A percentile compares a stretch with the other conserved stretches of the same genome.
These are phyloP conservation scores for Metschnikowia hibisci DNA, from an alignment of 805 yeast species.

Conservation along the genomic window DNA sequence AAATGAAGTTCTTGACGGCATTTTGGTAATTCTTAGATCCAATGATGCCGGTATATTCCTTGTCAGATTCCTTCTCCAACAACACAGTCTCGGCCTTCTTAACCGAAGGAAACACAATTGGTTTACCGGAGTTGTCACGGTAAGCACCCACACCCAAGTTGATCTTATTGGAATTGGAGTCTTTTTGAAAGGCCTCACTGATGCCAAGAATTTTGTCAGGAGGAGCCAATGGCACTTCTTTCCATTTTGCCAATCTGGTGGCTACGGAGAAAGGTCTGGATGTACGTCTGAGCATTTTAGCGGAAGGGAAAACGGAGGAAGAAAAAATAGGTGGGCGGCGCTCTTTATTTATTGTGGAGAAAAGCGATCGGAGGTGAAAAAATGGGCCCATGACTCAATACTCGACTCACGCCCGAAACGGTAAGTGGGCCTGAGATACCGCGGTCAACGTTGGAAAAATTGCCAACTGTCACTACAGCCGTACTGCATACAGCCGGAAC, in stretches of 20 bases:
- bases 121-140: conserved; percentile 82
- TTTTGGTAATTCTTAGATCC: conserved; percentile 69
- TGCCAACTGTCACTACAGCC: too few relatives aligned
- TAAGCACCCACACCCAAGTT: conserved; percentile 89
- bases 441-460: background rate
- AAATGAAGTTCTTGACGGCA: conserved; percentile 67
- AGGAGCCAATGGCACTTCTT: conserved; percentile 51
- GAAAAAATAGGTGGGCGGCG: conserved; percentile 2
- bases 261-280: conserved; percentile 17
- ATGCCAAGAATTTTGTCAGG: conserved; percentile 86
- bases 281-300: conserved; percentile 18
- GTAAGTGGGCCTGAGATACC: background rate
- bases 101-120: conserved; percentile 82
- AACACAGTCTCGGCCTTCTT: conserved; percentile 57
- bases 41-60: conserved; percentile 83
- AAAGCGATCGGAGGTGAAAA: conserved; percentile 12
- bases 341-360: conserved; percentile 3
- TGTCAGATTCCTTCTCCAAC: conserved; percentile 51
- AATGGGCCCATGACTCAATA: conserved; percentile 5
- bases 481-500: too few relatives aligned
- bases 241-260: conserved; percentile 21
- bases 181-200: conserved; percentile 68
- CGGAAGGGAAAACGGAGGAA: background rate
- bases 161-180: conserved; percentile 53
- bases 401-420: conserved; percentile 2